phyloP scores from a whole-genome alignment of 306 rosid genomes.

The Glycine latifolia region DNA sequence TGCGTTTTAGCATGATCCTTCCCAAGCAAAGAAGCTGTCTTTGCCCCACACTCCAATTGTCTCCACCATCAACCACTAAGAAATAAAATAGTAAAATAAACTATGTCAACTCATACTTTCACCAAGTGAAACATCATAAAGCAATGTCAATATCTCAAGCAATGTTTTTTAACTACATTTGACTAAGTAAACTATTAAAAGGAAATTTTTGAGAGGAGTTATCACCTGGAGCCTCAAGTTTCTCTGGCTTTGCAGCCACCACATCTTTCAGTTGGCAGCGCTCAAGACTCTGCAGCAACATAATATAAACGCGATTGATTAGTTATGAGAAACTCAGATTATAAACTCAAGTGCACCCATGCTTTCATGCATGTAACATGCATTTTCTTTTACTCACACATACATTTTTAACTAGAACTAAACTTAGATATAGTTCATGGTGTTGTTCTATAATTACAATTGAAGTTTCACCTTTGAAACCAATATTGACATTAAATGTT shows the following conservation, averaged over 20 bases:
- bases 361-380: not conserved
- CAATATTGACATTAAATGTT: not conserved
- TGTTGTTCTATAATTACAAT: not conserved
- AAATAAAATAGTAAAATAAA: slow-evolving; percentile 5
- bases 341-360: not conserved
- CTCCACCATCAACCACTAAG: slow-evolving; percentile 80
- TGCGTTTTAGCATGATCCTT: slow-evolving; percentile 80
- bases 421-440: not conserved
- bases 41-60: slow-evolving; percentile 96
- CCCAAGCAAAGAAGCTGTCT: slow-evolving; percentile 88
- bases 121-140: not conserved
- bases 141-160: slow-evolving; percentile 13
- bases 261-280: slow-evolving; percentile 88
- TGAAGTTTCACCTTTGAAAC: not conserved
- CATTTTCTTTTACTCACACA: not conserved
- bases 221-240: slow-evolving; percentile 79
- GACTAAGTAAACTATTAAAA: slow-evolving; percentile 10
- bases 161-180: slow-evolving; percentile 17
- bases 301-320: slow-evolving; percentile 7
- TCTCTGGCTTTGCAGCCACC: slow-evolving; percentile 78
- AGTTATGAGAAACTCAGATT: slow-evolving; percentile 22
- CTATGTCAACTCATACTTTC: slow-evolving; percentile 9
- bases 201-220: slow-evolving; percentile 34
- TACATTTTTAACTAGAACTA: not conserved
- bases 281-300: slow-evolving; percentile 69